Percentiles rank a stretch among this genome's conserved stretches.
phyloP scores from a whole-genome alignment of 1,139 yeast species.

The Geotrichum fermentans region DNA sequence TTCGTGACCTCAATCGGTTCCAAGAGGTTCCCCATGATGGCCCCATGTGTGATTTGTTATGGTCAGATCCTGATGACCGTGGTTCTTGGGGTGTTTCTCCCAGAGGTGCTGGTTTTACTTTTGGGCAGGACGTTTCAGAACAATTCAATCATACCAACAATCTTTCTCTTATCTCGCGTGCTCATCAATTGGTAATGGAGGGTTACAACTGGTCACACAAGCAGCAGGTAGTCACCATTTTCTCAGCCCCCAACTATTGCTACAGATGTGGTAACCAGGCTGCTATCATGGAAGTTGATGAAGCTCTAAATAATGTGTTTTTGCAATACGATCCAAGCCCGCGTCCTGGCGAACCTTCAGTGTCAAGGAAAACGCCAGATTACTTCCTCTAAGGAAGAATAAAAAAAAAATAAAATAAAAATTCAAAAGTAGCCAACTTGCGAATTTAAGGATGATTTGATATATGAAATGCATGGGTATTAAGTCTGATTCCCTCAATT shows the following conservation, averaged over 20 bases:
- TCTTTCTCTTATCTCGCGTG: slow-evolving; percentile 75
- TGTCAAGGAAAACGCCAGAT: slow-evolving; percentile 90
- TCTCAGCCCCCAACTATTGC: slow-evolving; percentile 94
- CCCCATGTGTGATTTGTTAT: slow-evolving; percentile 87
- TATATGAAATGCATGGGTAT: too few relatives aligned
- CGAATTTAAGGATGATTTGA: too few relatives aligned
- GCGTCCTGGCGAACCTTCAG: slow-evolving; percentile 95
- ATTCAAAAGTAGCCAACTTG: not conserved
- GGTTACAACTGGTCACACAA: slow-evolving; percentile 80
- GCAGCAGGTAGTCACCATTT: slow-evolving; percentile 76
- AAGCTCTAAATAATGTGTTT: slow-evolving; percentile 41
- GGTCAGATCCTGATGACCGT: slow-evolving; percentile 93
- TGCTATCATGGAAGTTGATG: slow-evolving; percentile 94
- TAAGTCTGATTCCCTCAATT: too few relatives aligned
- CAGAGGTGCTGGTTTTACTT: slow-evolving; percentile 90
- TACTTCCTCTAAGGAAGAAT: slow-evolving; percentile 59
- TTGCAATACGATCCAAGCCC: slow-evolving; percentile 90
- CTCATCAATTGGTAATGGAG: slow-evolving; percentile 94
- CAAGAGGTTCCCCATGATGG: slow-evolving; percentile 97
- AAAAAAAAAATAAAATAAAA: not conserved
- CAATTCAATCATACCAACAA: slow-evolving; percentile 74
- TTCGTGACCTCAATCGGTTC: slow-evolving; percentile 68
- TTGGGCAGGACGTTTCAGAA: slow-evolving; percentile 81
- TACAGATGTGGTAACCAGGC: slow-evolving; percentile 96
- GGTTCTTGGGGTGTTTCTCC: slow-evolving; percentile 96